A percentile compares a stretch with the other conserved stretches of the same genome.
Evolutionary conservation across 148 eudicot genomes (phyloP).

Genomic region (Amaranthus hypochondriacus): DNA sequence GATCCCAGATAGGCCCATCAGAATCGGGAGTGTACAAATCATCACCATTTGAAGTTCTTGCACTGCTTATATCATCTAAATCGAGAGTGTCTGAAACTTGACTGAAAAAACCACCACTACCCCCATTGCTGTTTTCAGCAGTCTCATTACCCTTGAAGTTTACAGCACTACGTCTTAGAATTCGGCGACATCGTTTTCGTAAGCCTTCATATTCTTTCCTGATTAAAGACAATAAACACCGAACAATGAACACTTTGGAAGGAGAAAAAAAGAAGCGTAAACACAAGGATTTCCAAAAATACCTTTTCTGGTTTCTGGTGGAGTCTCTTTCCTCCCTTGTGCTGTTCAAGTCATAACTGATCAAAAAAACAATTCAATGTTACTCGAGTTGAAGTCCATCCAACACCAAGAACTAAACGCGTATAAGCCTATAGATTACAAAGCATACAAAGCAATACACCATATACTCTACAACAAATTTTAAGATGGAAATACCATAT

Average conservation of each 20-base stretch:
- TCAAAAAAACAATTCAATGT: neutral
- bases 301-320: constrained; percentile 63
- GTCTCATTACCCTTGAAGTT: constrained; percentile 25
- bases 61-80: constrained; percentile 32
- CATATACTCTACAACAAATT: neutral
- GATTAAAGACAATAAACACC: constrained; percentile 16
- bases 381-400: neutral
- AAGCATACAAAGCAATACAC: neutral
- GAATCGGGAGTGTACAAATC: constrained; percentile 16
- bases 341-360: constrained; percentile 78
- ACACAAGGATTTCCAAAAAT: constrained; percentile 12
- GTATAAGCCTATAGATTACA: neutral
- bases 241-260: constrained; percentile 3
- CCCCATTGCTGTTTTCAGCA: constrained; percentile 19
- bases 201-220: constrained; percentile 41
- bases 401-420: neutral
- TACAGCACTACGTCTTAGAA: constrained; percentile 7
- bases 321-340: constrained; percentile 73
- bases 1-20: constrained; percentile 23
- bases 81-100: constrained; percentile 32
- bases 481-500: neutral
- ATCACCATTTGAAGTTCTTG: constrained; percentile 28
- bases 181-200: constrained; percentile 35
- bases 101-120: constrained; percentile 25
- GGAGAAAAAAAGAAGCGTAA: neutral